A percentile compares a stretch with the other conserved stretches of the same genome.
phyloP scores from a whole-genome alignment of 1,284 basidiomycete genomes.

The Mycosarcoma maydis region DNA sequence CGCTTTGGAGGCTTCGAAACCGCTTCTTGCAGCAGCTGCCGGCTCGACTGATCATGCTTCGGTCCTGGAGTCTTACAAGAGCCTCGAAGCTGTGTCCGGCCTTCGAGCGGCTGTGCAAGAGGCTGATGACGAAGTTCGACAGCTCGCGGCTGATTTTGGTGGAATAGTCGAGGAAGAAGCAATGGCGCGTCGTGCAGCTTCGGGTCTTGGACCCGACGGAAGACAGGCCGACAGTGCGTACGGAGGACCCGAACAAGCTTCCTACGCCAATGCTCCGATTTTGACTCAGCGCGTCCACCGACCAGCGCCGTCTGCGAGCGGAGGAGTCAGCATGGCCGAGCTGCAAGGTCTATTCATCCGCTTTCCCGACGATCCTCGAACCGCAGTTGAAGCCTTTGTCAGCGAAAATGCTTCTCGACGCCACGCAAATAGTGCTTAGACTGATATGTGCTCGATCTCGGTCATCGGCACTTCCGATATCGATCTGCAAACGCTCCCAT shows the following conservation, averaged over 20 bases:
- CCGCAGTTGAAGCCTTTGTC: constrained; percentile 55
- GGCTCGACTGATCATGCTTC: constrained; percentile 5
- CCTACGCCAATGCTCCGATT: neutral
- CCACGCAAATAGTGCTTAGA: constrained; percentile 3
- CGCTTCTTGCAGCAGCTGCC: constrained; percentile 13
- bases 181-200: constrained; percentile 16
- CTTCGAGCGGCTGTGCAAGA: constrained; percentile 20
- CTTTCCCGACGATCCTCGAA: constrained; percentile 57
- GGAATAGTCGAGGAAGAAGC: constrained; percentile 37
- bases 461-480: constrained; percentile 2
- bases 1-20: constrained; percentile 21
- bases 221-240: neutral
- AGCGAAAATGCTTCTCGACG: constrained; percentile 18
- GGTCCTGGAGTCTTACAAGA: constrained; percentile 13
- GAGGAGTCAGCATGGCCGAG: constrained; percentile 67
- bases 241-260: constrained; percentile 1
- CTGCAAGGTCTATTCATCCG: constrained; percentile 66
- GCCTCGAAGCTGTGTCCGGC: constrained; percentile 20
- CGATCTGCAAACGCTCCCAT: neutral
- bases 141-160: constrained; percentile 39
- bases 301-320: constrained; percentile 51
- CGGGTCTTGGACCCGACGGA: constrained; percentile 44
- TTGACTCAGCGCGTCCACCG: constrained; percentile 14
- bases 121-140: constrained; percentile 26
- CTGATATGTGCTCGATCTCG: neutral